Percentiles rank a stretch among this genome's conserved stretches.
Conservation (phyloP, 768 basidiomycete species). For the Hemileccinum impolitum region DNA sequence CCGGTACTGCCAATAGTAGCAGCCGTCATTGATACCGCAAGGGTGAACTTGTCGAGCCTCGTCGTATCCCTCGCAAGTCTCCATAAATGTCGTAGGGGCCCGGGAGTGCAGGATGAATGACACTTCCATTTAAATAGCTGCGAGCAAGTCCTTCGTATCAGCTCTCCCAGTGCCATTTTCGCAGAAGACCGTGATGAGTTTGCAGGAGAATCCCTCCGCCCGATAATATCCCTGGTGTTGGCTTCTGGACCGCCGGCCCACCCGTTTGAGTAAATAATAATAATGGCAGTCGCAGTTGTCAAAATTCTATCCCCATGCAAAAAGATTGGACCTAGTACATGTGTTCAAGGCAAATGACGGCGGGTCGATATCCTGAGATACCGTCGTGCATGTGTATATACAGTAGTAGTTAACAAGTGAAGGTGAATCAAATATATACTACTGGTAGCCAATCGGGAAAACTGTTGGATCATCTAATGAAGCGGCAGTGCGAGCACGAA, state of each 20-base stretch:
- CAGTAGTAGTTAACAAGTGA: no score
- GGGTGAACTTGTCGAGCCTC: constrained; percentile 20
- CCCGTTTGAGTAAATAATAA: no score
- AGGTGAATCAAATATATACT: no score
- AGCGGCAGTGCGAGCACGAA: background rate
- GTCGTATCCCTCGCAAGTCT: constrained; percentile 6
- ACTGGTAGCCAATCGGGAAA: no score
- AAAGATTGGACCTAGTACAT: no score
- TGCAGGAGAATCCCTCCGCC: background rate
- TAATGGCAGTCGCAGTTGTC: no score
- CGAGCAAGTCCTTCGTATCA: constrained; percentile 7
- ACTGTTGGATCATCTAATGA: background rate
- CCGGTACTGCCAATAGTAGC: constrained; percentile 17
- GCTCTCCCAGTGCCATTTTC: constrained; percentile 4
- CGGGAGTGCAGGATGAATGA: background rate
- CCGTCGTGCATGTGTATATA: no score
- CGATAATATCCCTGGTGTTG: no score
- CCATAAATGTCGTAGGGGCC: constrained; percentile 8
- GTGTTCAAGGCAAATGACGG: no score
- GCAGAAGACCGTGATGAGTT: background rate
- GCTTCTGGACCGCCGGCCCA: no score
- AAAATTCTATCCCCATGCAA: no score
- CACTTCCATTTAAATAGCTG: constrained; percentile 1
- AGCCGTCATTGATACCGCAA: constrained; percentile 23
- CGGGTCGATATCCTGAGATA: no score